Base-by-base conservation (phyloP, 495 filamentous ascomycete genomes). In the Jackrogersella minutella region DNA sequence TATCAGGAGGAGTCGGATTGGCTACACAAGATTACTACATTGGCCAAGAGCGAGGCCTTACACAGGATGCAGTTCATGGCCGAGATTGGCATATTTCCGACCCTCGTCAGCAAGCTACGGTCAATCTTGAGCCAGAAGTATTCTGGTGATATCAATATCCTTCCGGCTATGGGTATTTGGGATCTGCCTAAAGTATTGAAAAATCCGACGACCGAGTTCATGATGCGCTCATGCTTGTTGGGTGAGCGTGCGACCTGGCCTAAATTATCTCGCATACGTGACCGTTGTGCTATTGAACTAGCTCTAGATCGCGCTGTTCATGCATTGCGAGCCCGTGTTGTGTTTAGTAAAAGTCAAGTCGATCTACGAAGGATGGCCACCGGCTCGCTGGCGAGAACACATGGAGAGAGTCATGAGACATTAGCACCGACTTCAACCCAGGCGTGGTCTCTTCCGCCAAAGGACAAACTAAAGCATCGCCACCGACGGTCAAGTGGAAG, bases 201-300 rank as follows among this genome's bases (percentile, higher is more conserved):
- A 60, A 97, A 97, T 58, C 93, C 93, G n/a, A 96, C 90, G 0
- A 74, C 86, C 0, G 91, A 93, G n/a, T 97, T 96, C 77, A 95
- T 97, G 90, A 72, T 87, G 1, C 81, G 90, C 28, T 88, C 91
- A 22, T 90, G 88, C 68, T 75, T 91, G 9, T 82, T 84, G 37
- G 93, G 93, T 17, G 91, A 97, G 74, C 81, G 89, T 61, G 94
- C 93, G 21, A 95, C 93, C 1, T 97, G 93, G 93, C 92, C 93
- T 0, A 91, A 92, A 69, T 76, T 97, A 1, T 89, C 88, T 58
- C 87, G 91, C 8, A 88, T 97, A 58, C 81, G 88, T 37, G 95
- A 96, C 68, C 88, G 92, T 55, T 89, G 89, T 64, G 90, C 92
- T 10, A 91, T 97, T 41, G 93, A 97, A 74, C 78, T 97, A 22